These are phyloP conservation scores for Aspergillus fijiensis DNA, from an alignment of 2,329 filamentous ascomycete genomes.

Conservation along the genomic window DNA sequence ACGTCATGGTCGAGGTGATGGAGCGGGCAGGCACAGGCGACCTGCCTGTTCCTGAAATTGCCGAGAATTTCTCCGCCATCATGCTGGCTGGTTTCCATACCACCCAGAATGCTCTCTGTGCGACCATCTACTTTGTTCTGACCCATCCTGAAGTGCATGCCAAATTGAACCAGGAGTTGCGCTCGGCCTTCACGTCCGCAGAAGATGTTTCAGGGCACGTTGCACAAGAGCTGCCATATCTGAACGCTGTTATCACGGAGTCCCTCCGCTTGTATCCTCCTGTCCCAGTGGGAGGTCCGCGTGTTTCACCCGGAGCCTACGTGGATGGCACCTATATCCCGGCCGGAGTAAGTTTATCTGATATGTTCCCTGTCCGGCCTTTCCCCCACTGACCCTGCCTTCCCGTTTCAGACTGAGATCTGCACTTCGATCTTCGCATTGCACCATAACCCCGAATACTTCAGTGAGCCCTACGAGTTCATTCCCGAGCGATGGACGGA, in stretches of 20 bases:
- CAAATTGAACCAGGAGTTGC: constrained; percentile 21
- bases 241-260: constrained; percentile 34
- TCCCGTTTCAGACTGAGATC: constrained; percentile 21
- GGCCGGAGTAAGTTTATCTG: constrained; percentile 22
- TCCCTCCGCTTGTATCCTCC: constrained; percentile 34
- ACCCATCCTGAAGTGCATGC: constrained; percentile 23
- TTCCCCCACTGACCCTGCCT: neutral
- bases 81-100: constrained; percentile 30
- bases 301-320: constrained; percentile 27
- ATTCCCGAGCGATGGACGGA: constrained; percentile 37
- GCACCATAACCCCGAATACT: constrained; percentile 34
- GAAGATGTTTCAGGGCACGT: constrained; percentile 22
- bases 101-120: constrained; percentile 27
- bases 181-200: constrained; percentile 14
- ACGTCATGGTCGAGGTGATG: constrained; percentile 30
- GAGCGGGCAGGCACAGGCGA: constrained; percentile 19
- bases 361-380: neutral
- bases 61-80: constrained; percentile 30
- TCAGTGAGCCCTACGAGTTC: constrained; percentile 28
- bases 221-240: constrained; percentile 24
- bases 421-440: constrained; percentile 31
- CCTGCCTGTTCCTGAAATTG: constrained; percentile 24
- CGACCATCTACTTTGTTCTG: constrained; percentile 28
- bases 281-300: constrained; percentile 28
- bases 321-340: constrained; percentile 25